phyloP scores from a whole-genome alignment of 352 stramenopile species.

The Poterioochromonas sp. region DNA sequence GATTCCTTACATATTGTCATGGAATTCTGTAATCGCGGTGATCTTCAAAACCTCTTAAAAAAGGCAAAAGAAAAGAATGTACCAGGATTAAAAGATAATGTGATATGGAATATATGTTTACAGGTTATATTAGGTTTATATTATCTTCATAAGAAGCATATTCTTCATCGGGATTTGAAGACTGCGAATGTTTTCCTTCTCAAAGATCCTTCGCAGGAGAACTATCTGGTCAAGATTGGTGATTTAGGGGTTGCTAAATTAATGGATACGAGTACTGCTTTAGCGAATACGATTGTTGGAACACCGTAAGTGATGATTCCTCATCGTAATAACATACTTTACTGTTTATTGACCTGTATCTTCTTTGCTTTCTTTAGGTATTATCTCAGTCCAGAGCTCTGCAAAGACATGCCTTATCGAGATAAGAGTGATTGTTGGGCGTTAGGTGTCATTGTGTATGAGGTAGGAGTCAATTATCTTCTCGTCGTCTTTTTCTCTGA shows the following conservation, averaged over 20 bases:
- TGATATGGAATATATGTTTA: slow-evolving; percentile 59
- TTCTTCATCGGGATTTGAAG: slow-evolving; percentile 58
- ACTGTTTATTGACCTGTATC: not conserved
- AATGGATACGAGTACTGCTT: slow-evolving; percentile 43
- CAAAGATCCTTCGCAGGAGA: slow-evolving; percentile 39
- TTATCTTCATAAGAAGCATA: slow-evolving; percentile 59
- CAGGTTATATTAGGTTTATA: slow-evolving; percentile 69
- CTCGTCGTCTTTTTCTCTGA: not conserved
- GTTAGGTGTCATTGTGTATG: slow-evolving; percentile 52
- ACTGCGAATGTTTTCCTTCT: slow-evolving; percentile 50
- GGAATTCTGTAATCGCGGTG: slow-evolving; percentile 52
- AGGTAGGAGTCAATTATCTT: slow-evolving; percentile 34
- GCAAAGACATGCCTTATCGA: slow-evolving; percentile 49
- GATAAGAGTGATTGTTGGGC: slow-evolving; percentile 54
- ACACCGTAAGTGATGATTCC: slow-evolving; percentile 41
- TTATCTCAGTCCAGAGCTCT: slow-evolving; percentile 52
- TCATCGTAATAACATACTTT: not conserved
- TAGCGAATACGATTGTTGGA: slow-evolving; percentile 51
- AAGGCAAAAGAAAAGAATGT: slow-evolving; percentile 46
- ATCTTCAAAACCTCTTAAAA: slow-evolving; percentile 48
- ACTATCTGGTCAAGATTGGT: slow-evolving; percentile 62
- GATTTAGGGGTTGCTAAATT: slow-evolving; percentile 72
- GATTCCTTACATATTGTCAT: slow-evolving; percentile 53
- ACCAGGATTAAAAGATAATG: slow-evolving; percentile 7
- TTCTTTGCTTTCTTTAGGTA: slow-evolving; percentile 24